A percentile compares a stretch with the other conserved stretches of the same genome.
phyloP scores from a whole-genome alignment of 2,329 filamentous ascomycete genomes.

The Neopestalotiopsis rosae region DNA sequence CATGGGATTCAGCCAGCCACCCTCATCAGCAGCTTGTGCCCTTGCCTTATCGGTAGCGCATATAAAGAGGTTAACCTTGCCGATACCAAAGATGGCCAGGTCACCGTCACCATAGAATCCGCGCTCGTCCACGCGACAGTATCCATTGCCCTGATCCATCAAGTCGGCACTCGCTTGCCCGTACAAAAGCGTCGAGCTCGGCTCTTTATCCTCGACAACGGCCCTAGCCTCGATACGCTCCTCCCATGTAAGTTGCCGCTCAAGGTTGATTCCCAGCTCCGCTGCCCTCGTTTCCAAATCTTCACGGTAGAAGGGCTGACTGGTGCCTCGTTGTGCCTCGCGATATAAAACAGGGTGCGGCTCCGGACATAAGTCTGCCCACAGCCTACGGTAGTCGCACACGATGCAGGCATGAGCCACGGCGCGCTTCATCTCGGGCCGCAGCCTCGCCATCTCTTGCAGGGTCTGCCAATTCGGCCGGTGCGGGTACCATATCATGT shows the following conservation, averaged over 20 bases:
- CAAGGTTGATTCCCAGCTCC: not conserved
- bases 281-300: not conserved
- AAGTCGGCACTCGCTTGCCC: not conserved
- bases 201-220: not conserved
- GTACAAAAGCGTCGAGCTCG: not conserved
- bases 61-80: not conserved
- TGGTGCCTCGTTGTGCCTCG: not conserved
- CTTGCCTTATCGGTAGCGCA: not conserved
- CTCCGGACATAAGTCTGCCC: not conserved
- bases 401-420: not conserved
- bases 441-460: not conserved
- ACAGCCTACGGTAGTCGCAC: not conserved
- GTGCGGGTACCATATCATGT: not conserved
- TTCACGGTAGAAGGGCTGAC: not conserved
- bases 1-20: not conserved
- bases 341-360: not conserved
- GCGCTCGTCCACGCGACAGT: not conserved
- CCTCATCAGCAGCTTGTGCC: not conserved
- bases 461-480: not conserved
- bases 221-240: not conserved
- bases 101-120: not conserved
- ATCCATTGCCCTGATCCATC: not conserved
- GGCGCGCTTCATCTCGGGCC: not conserved
- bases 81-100: not conserved
- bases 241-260: not conserved